Evolutionary conservation across 352 stramenopile genomes (phyloP), one percentile per base, ranked within the genome.

Genomic region (Globisporangium yorkense): DNA sequence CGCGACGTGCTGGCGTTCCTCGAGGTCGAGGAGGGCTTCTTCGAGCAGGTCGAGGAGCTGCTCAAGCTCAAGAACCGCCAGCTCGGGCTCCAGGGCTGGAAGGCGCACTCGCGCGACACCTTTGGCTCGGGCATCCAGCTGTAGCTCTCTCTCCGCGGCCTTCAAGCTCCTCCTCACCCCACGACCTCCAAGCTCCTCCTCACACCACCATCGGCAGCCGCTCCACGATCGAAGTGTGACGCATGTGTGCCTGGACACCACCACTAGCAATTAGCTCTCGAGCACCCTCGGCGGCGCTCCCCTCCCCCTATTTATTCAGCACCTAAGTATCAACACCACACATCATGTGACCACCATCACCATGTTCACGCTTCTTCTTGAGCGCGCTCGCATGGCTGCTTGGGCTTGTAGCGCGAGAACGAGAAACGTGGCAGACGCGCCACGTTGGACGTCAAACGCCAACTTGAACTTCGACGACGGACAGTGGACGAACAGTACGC

Each of bases 1-100:
- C 80, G 90, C 56, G 81, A 92, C 59, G 77, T 94, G 39, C 72
- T 92, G 50, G 65, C 43, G 49, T 94, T 94, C 67, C 68, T 94
- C 29, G 82, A 90, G 46, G 82, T 92, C 18, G 75, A 87, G 48
- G 74, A 89, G 61, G 68, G 72, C n/a, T 87, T 87, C 58, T 80
- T 80, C 21, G 65, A 87, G 58, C 75, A 87, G 62, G 72, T 90
- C 58, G 74, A 92, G 56, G 68, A 88, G 56, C 63, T 81, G 41
- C 57, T 88, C 51, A 77, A 79, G 48, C 60, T 68, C 57, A 88
- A 86, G 70, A 76, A 72, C 45, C 77, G 83, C 13, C 72, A 80
- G 51, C 77, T 94, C 66, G 81, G 75, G 24, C 69, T 94, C 59
- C 68, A 88, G 48, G 77, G 85, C 41, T 94, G 85, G 85, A 89